phyloP scores from a whole-genome alignment of 1,284 basidiomycete species.

The Sanghuangporus weigelae region DNA sequence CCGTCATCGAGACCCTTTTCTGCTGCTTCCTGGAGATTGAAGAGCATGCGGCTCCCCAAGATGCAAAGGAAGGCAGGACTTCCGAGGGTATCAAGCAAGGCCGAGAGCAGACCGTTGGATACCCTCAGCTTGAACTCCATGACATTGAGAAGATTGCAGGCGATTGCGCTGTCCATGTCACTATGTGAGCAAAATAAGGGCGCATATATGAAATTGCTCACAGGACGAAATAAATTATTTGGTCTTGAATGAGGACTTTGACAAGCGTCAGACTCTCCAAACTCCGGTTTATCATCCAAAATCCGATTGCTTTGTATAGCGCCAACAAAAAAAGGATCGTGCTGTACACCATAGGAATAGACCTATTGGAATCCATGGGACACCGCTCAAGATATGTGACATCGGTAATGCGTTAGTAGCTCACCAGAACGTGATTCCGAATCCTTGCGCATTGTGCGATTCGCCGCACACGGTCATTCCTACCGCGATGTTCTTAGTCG shows the following conservation, averaged over 20 bases:
- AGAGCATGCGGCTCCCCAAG: neutral
- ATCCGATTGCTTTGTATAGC: neutral
- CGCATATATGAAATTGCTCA: neutral
- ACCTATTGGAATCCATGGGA: neutral
- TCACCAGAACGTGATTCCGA: neutral
- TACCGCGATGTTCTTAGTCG: neutral
- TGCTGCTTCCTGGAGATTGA: neutral
- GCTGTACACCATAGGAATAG: neutral
- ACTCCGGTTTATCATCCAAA: neutral
- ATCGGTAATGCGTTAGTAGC: neutral
- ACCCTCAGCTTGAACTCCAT: neutral
- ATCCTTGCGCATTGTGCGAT: neutral
- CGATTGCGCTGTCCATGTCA: neutral
- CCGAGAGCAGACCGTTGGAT: neutral
- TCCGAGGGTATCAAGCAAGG: neutral
- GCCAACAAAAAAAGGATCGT: neutral
- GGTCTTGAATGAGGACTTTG: neutral
- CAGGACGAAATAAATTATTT: neutral
- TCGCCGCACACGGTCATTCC: neutral
- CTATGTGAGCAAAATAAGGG: neutral
- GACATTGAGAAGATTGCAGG: neutral
- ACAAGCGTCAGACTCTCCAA: neutral
- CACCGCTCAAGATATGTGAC: neutral
- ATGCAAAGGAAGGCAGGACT: neutral
- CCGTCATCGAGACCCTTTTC: neutral